Base-by-base conservation (phyloP, 2,329 filamentous ascomycete genomes). In the Zasmidium angulare region DNA sequence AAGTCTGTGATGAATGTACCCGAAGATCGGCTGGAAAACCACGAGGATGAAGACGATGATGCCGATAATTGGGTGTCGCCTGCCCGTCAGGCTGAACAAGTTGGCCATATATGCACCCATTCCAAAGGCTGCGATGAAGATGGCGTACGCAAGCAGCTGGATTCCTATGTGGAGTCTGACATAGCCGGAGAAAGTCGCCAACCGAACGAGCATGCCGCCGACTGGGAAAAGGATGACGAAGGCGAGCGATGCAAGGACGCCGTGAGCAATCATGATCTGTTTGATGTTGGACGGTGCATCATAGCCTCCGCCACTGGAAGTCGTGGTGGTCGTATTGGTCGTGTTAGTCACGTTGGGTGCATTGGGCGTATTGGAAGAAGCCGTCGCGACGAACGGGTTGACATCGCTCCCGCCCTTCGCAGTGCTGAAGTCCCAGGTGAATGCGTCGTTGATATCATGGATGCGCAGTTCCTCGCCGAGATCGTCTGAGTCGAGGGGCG, bases 21-120 rank as follows among this genome's bases (percentile, higher is more conserved):
- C 83, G 49, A 83, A 74, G 1, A 79, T 68, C 0, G 83, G 83
- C 59, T 84, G 82, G 62, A 87, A 81, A 6, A 86, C 74, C 3
- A 89, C 70, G 4, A 76, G 63, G 0, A 73, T 71, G 43, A 85
- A 74, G 3, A 83, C 75, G 17, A 84, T 69, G 6, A 82, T 78
- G 20, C 83, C 83, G 53, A 86, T 81, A 62, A 84, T 77, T 0
- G 79, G 76, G 61, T 86, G 83, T 0, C 67, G 71, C 1, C 78
- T 81, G 20, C 85, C 69, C 43, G 79, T 79, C 50, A 58, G 53
- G 48, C 51, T 36, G 17, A 59, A 50, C 22, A 55, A 12, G 17
- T 43, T 53, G 6, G 64, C 58, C 47, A 58, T 59, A 56, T 63
- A 64, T 26, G 84, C 71, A 10, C 84, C 84, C 0, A 85, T 67